Percentiles rank a stretch among this genome's conserved stretches.
Conservation (phyloP, 371 early-diverging fungal genomes). For the Mortierella sp. region DNA sequence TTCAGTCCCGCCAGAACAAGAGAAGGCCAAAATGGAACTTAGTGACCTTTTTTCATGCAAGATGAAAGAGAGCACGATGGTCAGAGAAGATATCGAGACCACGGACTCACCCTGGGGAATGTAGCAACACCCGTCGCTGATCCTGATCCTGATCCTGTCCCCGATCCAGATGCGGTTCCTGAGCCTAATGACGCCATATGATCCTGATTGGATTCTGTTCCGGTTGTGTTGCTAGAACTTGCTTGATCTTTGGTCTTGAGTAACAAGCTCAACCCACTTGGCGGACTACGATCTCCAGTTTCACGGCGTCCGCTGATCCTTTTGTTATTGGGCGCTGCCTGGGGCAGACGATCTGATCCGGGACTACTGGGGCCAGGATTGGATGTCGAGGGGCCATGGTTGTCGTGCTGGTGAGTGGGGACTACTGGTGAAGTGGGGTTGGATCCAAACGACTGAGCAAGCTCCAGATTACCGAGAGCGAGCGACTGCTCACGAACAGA, state of each 20-base stretch:
- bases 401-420: constrained; percentile 3
- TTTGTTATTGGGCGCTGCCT: constrained; percentile 6
- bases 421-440: constrained; percentile 15
- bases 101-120: no score
- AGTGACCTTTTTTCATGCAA: no score
- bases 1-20: no score
- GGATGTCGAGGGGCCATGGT: neutral
- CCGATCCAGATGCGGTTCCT: constrained; percentile 8
- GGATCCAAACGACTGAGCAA: constrained; percentile 32
- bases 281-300: constrained; percentile 25
- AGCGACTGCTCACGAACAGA: constrained; percentile 66
- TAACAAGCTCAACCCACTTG: constrained; percentile 33
- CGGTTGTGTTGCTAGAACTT: neutral
- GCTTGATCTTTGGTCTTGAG: constrained; percentile 40
- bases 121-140: no score
- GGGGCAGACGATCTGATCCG: no score
- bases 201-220: constrained; percentile 8
- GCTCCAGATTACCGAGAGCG: constrained; percentile 57
- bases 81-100: no score
- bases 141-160: neutral
- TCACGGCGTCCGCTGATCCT: constrained; percentile 14
- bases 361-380: no score
- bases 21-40: no score
- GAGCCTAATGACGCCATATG: neutral
- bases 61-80: no score